A percentile compares a stretch with the other conserved stretches of the same genome.
Conservation (phyloP, 495 filamentous ascomycete genomes). For the Lophium mytilinum region DNA sequence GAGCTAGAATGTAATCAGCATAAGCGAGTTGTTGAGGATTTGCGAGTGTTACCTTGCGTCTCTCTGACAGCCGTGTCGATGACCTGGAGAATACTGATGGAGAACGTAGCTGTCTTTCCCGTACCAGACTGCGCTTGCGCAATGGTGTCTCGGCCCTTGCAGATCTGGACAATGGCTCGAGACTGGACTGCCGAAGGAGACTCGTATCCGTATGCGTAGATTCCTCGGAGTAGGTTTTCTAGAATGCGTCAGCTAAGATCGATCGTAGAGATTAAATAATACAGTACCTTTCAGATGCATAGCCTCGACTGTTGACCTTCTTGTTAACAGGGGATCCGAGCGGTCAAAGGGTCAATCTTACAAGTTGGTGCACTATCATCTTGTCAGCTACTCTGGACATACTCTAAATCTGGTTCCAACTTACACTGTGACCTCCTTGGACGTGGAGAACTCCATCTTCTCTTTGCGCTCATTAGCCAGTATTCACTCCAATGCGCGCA, state of each 20-base stretch:
- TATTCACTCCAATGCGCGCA: not conserved
- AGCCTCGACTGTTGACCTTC: slow-evolving; percentile 39
- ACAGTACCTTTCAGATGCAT: slow-evolving; percentile 69
- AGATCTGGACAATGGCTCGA: slow-evolving; percentile 95
- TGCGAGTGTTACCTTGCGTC: slow-evolving; percentile 55
- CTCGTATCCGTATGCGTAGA: slow-evolving; percentile 98
- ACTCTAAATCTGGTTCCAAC: not conserved
- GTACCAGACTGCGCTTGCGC: slow-evolving; percentile 99
- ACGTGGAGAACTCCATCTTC: slow-evolving; percentile 95
- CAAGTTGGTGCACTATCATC: slow-evolving; percentile 44
- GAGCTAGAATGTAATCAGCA: slow-evolving; percentile 43
- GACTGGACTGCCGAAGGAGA: slow-evolving; percentile 96
- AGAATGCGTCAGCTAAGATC: not conserved
- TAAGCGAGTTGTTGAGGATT: not conserved
- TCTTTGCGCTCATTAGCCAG: slow-evolving; percentile 39
- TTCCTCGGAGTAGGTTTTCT: slow-evolving; percentile 85
- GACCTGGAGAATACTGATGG: slow-evolving; percentile 93
- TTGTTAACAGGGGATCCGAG: not conserved
- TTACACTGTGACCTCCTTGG: slow-evolving; percentile 86
- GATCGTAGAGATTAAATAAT: not conserved
- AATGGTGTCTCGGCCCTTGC: slow-evolving; percentile 97
- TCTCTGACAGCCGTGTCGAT: slow-evolving; percentile 56
- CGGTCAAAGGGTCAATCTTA: not conserved
- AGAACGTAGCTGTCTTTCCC: slow-evolving; percentile 98
- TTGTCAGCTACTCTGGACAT: not conserved